These are phyloP conservation scores for Pleurotus salmoneostramineus DNA, from an alignment of 768 basidiomycete genomes.

Conservation along the genomic window DNA sequence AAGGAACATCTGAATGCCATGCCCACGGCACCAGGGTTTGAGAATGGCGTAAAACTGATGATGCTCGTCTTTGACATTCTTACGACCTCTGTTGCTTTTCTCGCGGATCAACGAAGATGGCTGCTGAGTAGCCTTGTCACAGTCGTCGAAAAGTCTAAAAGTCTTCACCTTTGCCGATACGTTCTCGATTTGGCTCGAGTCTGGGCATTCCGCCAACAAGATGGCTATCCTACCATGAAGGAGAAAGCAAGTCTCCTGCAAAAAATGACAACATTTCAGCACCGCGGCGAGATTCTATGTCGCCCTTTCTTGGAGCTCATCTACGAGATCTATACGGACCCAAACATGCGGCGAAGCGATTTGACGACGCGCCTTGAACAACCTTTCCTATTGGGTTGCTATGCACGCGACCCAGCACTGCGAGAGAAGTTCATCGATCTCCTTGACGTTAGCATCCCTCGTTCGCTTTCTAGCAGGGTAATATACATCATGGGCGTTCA, in stretches of 20 bases:
- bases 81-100: slow-evolving; percentile 70
- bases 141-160: slow-evolving; percentile 89
- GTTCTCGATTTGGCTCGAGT: slow-evolving; percentile 82
- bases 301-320: slow-evolving; percentile 85
- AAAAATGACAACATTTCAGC: slow-evolving; percentile 84
- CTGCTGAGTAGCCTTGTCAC: slow-evolving; percentile 74
- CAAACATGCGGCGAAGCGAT: slow-evolving; percentile 82
- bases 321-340: slow-evolving; percentile 91
- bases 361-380: slow-evolving; percentile 91
- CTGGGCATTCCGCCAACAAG: slow-evolving; percentile 87
- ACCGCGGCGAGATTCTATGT: slow-evolving; percentile 73
- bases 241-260: slow-evolving; percentile 89
- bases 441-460: slow-evolving; percentile 84
- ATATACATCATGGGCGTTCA: slow-evolving; percentile 91
- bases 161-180: slow-evolving; percentile 70
- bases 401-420: slow-evolving; percentile 72
- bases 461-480: slow-evolving; percentile 75
- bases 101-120: slow-evolving; percentile 84
- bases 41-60: slow-evolving; percentile 60
- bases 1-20: slow-evolving; percentile 80
- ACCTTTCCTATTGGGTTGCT: slow-evolving; percentile 89
- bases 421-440: slow-evolving; percentile 88
- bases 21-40: slow-evolving; percentile 43
- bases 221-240: slow-evolving; percentile 88
- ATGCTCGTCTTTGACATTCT: slow-evolving; percentile 86